These are phyloP conservation scores for Naganishia randhawae DNA, from an alignment of 768 basidiomycete species.

Conservation along the genomic window DNA sequence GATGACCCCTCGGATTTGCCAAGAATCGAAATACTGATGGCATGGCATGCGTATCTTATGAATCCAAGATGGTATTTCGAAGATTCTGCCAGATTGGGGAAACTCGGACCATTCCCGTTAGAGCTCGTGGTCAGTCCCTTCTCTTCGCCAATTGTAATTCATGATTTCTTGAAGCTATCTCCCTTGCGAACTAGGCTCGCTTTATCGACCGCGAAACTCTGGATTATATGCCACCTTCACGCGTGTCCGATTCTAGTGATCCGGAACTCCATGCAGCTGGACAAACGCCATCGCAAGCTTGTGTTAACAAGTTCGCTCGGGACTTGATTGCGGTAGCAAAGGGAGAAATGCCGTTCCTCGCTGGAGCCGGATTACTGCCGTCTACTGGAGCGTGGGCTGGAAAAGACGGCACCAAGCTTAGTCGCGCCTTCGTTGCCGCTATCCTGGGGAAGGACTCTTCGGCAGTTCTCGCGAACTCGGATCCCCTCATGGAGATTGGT, in stretches of 20 bases:
- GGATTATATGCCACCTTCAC: conserved; percentile 1
- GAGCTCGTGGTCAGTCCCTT: background rate
- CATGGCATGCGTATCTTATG: background rate
- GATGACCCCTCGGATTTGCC: background rate
- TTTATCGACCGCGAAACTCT: conserved; percentile 4
- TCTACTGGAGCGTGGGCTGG: background rate
- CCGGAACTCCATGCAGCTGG: background rate
- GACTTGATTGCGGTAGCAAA: background rate
- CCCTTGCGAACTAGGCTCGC: background rate
- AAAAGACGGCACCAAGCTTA: background rate
- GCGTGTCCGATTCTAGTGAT: no score
- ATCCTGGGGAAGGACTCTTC: background rate
- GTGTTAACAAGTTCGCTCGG: background rate
- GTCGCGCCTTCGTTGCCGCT: background rate
- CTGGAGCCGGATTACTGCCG: background rate
- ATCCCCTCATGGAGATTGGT: background rate
- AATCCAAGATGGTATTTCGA: conserved; percentile 17
- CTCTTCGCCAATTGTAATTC: background rate
- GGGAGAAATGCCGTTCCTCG: background rate
- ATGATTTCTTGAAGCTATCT: background rate
- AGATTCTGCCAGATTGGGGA: background rate
- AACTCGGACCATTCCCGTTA: background rate
- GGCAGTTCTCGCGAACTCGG: background rate
- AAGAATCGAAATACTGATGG: conserved; percentile 1
- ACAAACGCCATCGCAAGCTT: background rate